Percentiles rank a stretch among this genome's conserved stretches.
Conservation (phyloP, 2,329 filamentous ascomycete species). For the Neonectria punicea region DNA sequence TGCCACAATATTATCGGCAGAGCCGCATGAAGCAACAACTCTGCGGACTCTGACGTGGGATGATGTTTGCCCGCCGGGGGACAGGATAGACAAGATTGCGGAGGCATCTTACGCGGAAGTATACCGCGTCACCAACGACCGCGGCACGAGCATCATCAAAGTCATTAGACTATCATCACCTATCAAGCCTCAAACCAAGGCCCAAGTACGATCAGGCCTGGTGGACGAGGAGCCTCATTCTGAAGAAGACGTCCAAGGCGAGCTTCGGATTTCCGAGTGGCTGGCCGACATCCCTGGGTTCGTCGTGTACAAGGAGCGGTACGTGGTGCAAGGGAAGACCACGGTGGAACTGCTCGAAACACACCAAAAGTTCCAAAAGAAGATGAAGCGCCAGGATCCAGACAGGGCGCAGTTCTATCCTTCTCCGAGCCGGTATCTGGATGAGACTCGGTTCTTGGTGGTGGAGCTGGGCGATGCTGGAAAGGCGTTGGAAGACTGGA, state of each 20-base stretch:
- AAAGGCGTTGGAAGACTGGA: constrained; percentile 67
- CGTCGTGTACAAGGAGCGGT: constrained; percentile 72
- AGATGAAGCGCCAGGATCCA: constrained; percentile 64
- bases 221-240: constrained; percentile 69
- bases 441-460: constrained; percentile 68
- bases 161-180: constrained; percentile 69
- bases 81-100: constrained; percentile 70
- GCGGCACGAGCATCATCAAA: constrained; percentile 73
- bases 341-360: constrained; percentile 66
- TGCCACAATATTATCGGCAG: constrained; percentile 20
- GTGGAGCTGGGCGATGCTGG: constrained; percentile 73
- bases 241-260: constrained; percentile 65
- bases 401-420: constrained; percentile 70
- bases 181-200: constrained; percentile 67
- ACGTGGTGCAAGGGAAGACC: constrained; percentile 67
- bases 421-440: constrained; percentile 68
- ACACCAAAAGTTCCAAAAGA: constrained; percentile 67
- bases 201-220: constrained; percentile 63
- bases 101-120: constrained; percentile 75
- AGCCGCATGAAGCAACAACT: constrained; percentile 31
- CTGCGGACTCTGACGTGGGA: constrained; percentile 64
- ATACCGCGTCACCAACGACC: constrained; percentile 68
- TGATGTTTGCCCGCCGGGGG: constrained; percentile 64
- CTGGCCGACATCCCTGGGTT: constrained; percentile 73
- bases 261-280: constrained; percentile 72